A percentile compares a stretch with the other conserved stretches of the same genome.
Evolutionary conservation across 2,329 filamentous ascomycete species (phyloP).

Genomic region (Verticillium dahliae): DNA sequence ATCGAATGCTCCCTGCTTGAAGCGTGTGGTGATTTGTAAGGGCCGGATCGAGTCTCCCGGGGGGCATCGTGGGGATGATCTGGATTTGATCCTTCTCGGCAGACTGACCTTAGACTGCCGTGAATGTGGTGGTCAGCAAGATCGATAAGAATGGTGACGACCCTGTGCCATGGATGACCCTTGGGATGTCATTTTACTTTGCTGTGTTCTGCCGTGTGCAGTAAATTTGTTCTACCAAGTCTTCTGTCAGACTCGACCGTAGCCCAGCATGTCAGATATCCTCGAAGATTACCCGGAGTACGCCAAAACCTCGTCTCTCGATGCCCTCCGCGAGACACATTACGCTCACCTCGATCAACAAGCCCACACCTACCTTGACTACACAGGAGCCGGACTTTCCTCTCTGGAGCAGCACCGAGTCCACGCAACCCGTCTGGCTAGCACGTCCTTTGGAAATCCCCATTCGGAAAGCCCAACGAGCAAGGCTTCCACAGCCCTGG

Average conservation of each 20-base stretch:
- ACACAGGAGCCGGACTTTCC: slow-evolving; percentile 30
- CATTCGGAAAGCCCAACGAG: slow-evolving; percentile 31
- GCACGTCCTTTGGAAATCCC: slow-evolving; percentile 29
- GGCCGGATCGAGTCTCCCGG: not conserved
- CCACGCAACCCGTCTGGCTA: slow-evolving; percentile 21
- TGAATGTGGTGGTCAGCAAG: not conserved
- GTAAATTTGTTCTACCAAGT: too few species aligned
- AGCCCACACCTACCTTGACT: slow-evolving; percentile 32
- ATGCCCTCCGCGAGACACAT: slow-evolving; percentile 22
- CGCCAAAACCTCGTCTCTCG: slow-evolving; percentile 19
- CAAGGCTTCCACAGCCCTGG: slow-evolving; percentile 22
- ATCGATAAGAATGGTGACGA: not conserved
- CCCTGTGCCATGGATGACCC: not conserved
- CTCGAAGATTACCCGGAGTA: slow-evolving; percentile 25
- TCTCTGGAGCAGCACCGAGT: slow-evolving; percentile 23
- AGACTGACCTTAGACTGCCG: not conserved
- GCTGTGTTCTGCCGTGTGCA: not conserved
- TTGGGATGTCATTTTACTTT: not conserved
- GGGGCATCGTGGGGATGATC: not conserved
- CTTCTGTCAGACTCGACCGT: too few species aligned
- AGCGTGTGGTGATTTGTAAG: not conserved
- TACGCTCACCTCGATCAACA: slow-evolving; percentile 30
- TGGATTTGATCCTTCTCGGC: not conserved
- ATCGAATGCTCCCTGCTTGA: not conserved
- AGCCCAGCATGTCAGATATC: slow-evolving; percentile 5